phyloP scores from a whole-genome alignment of 768 basidiomycete genomes.

The Hericium erinaceus region DNA sequence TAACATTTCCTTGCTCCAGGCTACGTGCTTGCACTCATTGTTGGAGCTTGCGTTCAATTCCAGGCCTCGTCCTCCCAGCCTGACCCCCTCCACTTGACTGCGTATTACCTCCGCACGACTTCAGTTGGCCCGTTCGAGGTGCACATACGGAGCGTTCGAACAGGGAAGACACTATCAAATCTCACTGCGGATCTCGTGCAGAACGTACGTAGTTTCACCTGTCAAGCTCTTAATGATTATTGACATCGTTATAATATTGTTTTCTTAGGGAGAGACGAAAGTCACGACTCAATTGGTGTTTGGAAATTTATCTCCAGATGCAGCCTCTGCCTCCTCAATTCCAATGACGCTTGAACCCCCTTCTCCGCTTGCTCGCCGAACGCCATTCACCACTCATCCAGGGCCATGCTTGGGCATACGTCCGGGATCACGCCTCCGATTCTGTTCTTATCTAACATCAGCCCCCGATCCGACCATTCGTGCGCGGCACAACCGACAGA shows the following conservation, averaged over 20 bases:
- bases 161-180: conserved; percentile 46
- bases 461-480: background rate
- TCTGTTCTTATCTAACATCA: background rate
- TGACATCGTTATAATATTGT: background rate
- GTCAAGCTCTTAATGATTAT: background rate
- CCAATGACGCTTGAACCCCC: background rate
- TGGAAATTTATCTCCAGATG: background rate
- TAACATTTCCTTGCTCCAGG: conserved; percentile 26
- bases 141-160: conserved; percentile 36
- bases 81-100: conserved; percentile 53
- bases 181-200: conserved; percentile 53
- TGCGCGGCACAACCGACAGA: conserved; percentile 26
- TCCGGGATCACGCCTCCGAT: background rate
- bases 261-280: background rate
- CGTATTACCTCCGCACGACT: conserved; percentile 46
- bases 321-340: background rate
- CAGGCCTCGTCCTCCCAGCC: conserved; percentile 39
- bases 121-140: conserved; percentile 35
- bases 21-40: conserved; percentile 44
- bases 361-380: background rate
- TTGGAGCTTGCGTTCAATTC: conserved; percentile 45
- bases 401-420: background rate
- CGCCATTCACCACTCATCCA: background rate
- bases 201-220: conserved; percentile 27
- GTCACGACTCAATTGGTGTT: background rate